Conservation (phyloP, 1,284 basidiomycete genomes). For the Ustilago esculenta region DNA sequence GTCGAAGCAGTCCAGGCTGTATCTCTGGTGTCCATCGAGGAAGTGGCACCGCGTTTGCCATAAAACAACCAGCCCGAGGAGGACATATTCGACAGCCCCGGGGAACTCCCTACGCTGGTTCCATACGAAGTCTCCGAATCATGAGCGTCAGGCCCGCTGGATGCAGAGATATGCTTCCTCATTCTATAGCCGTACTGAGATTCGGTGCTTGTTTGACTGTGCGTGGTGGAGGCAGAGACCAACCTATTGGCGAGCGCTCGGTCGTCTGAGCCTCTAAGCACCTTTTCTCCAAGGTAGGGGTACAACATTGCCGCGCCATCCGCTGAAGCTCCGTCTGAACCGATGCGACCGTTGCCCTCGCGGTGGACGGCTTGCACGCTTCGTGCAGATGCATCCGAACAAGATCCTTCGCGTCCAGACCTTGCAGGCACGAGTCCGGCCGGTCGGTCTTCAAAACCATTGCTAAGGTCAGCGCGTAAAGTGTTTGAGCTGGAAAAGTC, state of each 20-base stretch:
- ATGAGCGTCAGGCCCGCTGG: constrained; percentile 27
- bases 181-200: constrained; percentile 28
- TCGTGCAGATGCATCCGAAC: neutral
- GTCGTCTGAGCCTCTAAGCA: constrained; percentile 13
- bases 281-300: constrained; percentile 11
- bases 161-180: constrained; percentile 25
- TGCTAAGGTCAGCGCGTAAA: constrained; percentile 8
- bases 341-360: neutral
- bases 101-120: constrained; percentile 40
- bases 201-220: constrained; percentile 35
- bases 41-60: constrained; percentile 6
- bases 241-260: constrained; percentile 24
- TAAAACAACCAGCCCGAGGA: constrained; percentile 14
- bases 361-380: neutral
- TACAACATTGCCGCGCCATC: constrained; percentile 1
- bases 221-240: constrained; percentile 31
- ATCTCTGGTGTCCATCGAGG: constrained; percentile 12
- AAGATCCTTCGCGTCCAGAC: neutral
- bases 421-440: neutral
- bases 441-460: neutral
- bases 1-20: constrained; percentile 15
- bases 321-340: constrained; percentile 2
- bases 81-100: constrained; percentile 12
- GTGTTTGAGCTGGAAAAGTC: constrained; percentile 46
- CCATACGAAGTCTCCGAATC: constrained; percentile 45